phyloP scores from a whole-genome alignment of 371 early-diverging fungal genomes.

The Mucor racemosus region DNA sequence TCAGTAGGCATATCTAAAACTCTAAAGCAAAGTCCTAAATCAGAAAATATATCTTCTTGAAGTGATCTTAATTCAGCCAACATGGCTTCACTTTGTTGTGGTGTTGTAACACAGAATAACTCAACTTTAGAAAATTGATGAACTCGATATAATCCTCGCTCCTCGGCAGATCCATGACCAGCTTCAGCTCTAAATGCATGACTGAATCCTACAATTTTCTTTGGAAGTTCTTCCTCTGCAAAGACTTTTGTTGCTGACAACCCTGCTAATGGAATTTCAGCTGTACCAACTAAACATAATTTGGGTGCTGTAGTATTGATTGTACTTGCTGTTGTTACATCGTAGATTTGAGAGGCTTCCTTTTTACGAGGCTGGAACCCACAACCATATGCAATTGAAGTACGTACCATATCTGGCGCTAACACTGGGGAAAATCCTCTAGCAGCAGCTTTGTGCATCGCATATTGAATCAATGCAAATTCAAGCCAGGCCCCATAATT shows the following conservation, averaged over 20 bases:
- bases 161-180: slow-evolving; percentile 83
- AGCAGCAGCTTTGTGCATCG: slow-evolving; percentile 70
- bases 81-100: slow-evolving; percentile 69
- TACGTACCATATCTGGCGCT: slow-evolving; percentile 87
- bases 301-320: slow-evolving; percentile 37
- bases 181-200: slow-evolving; percentile 92
- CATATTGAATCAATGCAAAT: slow-evolving; percentile 85
- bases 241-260: slow-evolving; percentile 71
- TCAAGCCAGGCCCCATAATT: slow-evolving; percentile 87
- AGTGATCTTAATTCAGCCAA: slow-evolving; percentile 74
- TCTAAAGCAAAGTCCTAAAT: slow-evolving; percentile 82
- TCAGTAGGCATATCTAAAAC: slow-evolving; percentile 92
- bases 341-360: slow-evolving; percentile 88
- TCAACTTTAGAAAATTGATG: slow-evolving; percentile 97
- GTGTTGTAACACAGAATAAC: slow-evolving; percentile 78
- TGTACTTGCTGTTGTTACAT: slow-evolving; percentile 61
- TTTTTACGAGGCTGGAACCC: slow-evolving; percentile 85
- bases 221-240: slow-evolving; percentile 63
- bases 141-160: slow-evolving; percentile 89
- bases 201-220: slow-evolving; percentile 79
- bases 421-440: slow-evolving; percentile 83
- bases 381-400: slow-evolving; percentile 82
- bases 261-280: slow-evolving; percentile 92
- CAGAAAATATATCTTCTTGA: slow-evolving; percentile 79
- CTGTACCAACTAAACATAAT: slow-evolving; percentile 86